phyloP scores from a whole-genome alignment of 495 filamentous ascomycete species.

The Xanthoparmelia taractica region DNA sequence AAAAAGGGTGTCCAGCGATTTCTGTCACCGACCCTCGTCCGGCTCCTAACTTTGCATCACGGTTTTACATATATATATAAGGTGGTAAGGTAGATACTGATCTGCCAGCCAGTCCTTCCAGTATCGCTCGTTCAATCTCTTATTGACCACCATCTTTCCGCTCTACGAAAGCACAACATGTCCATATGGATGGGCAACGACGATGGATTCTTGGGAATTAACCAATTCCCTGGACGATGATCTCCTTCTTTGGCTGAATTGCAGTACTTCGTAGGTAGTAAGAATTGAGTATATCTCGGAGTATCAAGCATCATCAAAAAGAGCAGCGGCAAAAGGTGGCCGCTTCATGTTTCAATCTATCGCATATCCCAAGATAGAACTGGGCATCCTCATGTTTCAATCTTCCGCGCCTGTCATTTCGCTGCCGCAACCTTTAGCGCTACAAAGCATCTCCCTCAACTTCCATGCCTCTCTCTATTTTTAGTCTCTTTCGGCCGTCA shows the following conservation, averaged over 20 bases:
- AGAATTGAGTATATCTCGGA: neutral
- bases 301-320: neutral
- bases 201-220: neutral
- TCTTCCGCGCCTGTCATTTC: constrained; percentile 2
- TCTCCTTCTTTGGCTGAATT: neutral
- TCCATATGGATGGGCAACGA: neutral
- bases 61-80: too few relatives aligned
- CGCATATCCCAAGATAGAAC: too few relatives aligned
- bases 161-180: neutral
- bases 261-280: neutral
- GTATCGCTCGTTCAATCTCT: neutral
- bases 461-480: neutral
- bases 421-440: neutral
- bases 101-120: too few relatives aligned
- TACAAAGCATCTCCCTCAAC: neutral
- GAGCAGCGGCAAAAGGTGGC: neutral
- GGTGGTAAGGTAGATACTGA: too few relatives aligned
- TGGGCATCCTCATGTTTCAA: neutral
- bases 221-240: neutral
- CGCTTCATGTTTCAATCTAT: neutral
- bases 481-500: neutral
- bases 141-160: neutral
- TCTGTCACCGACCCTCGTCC: too few relatives aligned
- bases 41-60: too few relatives aligned
- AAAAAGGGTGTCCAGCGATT: too few relatives aligned